These are phyloP conservation scores for Medicago arabica DNA, from an alignment of 306 rosid genomes.

Conservation along the genomic window DNA sequence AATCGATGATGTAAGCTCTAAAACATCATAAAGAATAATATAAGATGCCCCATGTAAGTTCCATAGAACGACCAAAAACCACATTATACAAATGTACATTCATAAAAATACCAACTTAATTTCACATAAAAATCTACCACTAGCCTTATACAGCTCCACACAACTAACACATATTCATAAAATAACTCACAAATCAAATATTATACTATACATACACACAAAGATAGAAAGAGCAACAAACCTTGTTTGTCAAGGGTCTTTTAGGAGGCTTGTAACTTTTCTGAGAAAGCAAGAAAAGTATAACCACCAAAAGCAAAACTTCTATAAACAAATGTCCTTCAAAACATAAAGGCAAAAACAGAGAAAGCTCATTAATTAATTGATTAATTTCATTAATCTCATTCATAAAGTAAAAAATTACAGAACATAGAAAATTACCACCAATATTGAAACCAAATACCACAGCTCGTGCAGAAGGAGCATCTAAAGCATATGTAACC, in stretches of 20 bases:
- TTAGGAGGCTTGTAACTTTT: slow-evolving; percentile 98
- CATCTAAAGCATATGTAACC: slow-evolving; percentile 70
- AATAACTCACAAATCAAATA: slow-evolving; percentile 1
- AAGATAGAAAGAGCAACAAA: slow-evolving; percentile 40
- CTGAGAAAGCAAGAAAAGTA: slow-evolving; percentile 84
- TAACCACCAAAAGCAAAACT: slow-evolving; percentile 80
- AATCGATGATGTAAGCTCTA: slow-evolving; percentile 24
- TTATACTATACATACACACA: background rate
- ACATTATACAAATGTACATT: slow-evolving; percentile 23
- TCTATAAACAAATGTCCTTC: slow-evolving; percentile 91
- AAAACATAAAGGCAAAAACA: slow-evolving; percentile 37
- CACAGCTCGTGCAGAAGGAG: slow-evolving; percentile 88
- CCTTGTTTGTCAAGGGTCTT: slow-evolving; percentile 88
- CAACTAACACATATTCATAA: slow-evolving; percentile 11
- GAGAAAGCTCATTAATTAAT: background rate
- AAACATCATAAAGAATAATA: slow-evolving; percentile 21
- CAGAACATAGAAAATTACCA: slow-evolving; percentile 56
- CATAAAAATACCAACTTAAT: background rate
- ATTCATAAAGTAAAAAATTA: background rate
- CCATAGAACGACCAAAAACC: slow-evolving; percentile 36
- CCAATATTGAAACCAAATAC: slow-evolving; percentile 86
- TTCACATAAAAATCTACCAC: slow-evolving; percentile 1
- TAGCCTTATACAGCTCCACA: slow-evolving; percentile 1
- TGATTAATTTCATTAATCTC: slow-evolving; percentile 1
- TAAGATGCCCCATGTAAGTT: slow-evolving; percentile 17